Evolutionary conservation across 306 rosid species (phyloP).

Genomic region (Carpinus viminea): DNA sequence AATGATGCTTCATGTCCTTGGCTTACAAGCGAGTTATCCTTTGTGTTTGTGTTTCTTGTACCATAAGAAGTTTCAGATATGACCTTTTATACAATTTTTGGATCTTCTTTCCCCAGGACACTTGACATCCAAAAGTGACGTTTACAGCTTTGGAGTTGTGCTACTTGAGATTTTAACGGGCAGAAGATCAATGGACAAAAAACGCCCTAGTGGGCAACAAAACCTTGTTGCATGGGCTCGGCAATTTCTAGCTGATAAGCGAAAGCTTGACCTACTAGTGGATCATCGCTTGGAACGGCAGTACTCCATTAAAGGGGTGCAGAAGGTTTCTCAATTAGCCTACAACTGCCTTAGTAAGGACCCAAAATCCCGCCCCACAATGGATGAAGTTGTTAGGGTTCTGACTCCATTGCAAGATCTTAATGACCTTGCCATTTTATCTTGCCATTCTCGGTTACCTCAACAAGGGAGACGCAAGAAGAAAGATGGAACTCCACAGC

Average conservation of each 20-base stretch:
- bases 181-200: conserved; percentile 96
- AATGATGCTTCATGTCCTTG: background rate
- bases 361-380: conserved; percentile 79
- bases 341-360: conserved; percentile 80
- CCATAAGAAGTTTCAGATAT: conserved; percentile 22
- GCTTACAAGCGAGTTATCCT: background rate
- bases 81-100: conserved; percentile 25
- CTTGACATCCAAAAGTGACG: conserved; percentile 92
- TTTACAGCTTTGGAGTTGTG: conserved; percentile 95
- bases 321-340: conserved; percentile 88
- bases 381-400: conserved; percentile 89
- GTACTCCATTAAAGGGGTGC: conserved; percentile 83
- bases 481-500: conserved; percentile 74
- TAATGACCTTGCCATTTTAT: conserved; percentile 75
- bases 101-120: conserved; percentile 59
- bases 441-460: conserved; percentile 71
- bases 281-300: conserved; percentile 89
- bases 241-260: conserved; percentile 83
- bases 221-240: conserved; percentile 94
- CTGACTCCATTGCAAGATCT: conserved; percentile 81
- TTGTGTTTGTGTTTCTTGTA: background rate
- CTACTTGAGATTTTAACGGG: conserved; percentile 91
- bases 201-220: conserved; percentile 89
- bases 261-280: conserved; percentile 69
- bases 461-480: conserved; percentile 85